phyloP scores from a whole-genome alignment of 176 grass and related monocot species.

The Triticum urartu region DNA sequence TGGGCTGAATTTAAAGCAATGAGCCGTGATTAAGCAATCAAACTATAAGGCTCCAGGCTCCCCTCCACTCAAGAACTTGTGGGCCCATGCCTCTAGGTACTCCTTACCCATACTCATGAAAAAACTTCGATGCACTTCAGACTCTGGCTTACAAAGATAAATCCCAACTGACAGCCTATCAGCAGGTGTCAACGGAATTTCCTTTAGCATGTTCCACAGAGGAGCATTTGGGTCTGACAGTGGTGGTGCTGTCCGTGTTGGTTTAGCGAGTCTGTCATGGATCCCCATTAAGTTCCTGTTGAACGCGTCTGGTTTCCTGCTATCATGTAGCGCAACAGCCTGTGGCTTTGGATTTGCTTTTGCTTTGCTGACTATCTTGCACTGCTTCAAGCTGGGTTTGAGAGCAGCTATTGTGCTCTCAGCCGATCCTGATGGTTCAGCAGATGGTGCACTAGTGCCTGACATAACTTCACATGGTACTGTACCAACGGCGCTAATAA shows the following conservation, averaged over 20 bases:
- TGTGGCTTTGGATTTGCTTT: constrained; percentile 28
- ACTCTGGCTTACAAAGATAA: constrained; percentile 44
- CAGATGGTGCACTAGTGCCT: constrained; percentile 42
- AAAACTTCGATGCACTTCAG: constrained; percentile 48
- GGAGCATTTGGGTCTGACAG: constrained; percentile 47
- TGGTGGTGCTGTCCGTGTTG: constrained; percentile 10
- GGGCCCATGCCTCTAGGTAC: constrained; percentile 52
- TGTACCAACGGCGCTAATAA: constrained; percentile 15
- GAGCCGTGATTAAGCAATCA: background rate
- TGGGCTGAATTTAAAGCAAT: background rate
- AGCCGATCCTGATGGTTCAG: constrained; percentile 38
- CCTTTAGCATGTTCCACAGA: constrained; percentile 51
- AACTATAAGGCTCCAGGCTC: constrained; percentile 32
- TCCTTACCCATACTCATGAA: constrained; percentile 58
- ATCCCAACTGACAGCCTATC: constrained; percentile 49
- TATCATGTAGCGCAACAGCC: background rate
- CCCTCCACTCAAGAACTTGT: constrained; percentile 42
- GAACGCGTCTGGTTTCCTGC: constrained; percentile 5
- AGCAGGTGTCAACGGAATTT: constrained; percentile 43
- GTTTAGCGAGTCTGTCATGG: constrained; percentile 21
- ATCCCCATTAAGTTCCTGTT: constrained; percentile 25
- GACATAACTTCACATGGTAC: constrained; percentile 49
- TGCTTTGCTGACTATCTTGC: constrained; percentile 36
- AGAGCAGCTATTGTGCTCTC: constrained; percentile 56
- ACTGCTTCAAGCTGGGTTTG: constrained; percentile 36